Percentiles rank a stretch among this genome's conserved stretches.
Conservation (phyloP, 768 basidiomycete genomes). For the Russula lepida region DNA sequence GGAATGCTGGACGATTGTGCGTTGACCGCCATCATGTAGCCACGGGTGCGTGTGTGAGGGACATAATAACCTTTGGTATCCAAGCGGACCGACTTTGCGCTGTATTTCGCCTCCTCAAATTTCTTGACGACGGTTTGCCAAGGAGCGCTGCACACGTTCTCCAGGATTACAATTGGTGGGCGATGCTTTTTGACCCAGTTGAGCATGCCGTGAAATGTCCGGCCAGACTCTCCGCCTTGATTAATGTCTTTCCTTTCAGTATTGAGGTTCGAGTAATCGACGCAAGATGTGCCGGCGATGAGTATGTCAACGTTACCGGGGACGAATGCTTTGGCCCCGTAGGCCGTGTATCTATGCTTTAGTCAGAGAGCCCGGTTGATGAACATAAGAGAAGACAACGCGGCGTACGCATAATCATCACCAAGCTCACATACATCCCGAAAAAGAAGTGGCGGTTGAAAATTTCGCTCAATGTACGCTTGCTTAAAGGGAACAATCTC, state of each 20-base stretch:
- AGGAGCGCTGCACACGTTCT: constrained; percentile 89
- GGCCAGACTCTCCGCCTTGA: constrained; percentile 84
- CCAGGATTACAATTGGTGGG: constrained; percentile 86
- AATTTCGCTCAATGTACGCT: constrained; percentile 95
- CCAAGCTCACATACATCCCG: constrained; percentile 91
- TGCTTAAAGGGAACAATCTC: constrained; percentile 98
- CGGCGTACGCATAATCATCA: constrained; percentile 59
- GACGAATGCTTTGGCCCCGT: constrained; percentile 76
- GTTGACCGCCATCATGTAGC: constrained; percentile 76
- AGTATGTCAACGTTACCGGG: constrained; percentile 88
- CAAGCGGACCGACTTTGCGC: constrained; percentile 57
- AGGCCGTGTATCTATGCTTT: constrained; percentile 70
- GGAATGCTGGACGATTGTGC: constrained; percentile 53
- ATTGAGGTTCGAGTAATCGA: constrained; percentile 95
- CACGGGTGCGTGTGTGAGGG: constrained; percentile 89
- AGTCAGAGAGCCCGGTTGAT: constrained; percentile 2
- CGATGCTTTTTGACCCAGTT: constrained; percentile 81
- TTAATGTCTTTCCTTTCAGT: constrained; percentile 86
- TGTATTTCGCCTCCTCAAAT: constrained; percentile 69
- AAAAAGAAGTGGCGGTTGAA: constrained; percentile 85
- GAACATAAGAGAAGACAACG: constrained; percentile 2
- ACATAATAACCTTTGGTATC: constrained; percentile 91
- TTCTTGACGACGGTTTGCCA: constrained; percentile 72
- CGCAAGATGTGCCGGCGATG: constrained; percentile 92
- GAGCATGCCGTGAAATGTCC: constrained; percentile 94